phyloP scores from a whole-genome alignment of 2,329 filamentous ascomycete species.

The Exophiala bonariae region DNA sequence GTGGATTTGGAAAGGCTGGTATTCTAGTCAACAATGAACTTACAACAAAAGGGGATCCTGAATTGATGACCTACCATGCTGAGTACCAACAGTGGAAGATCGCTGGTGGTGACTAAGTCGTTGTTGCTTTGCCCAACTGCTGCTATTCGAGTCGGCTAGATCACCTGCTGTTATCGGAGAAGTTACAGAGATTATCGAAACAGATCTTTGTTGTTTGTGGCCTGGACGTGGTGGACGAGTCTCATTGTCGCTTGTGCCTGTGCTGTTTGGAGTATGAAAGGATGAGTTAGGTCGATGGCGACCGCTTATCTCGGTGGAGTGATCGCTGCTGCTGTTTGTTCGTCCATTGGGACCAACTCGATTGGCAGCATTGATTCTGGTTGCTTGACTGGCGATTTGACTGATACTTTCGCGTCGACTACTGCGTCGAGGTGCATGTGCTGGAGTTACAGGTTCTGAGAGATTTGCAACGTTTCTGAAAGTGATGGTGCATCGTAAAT shows the following conservation, averaged over 20 bases:
- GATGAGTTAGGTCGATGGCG: slow-evolving; percentile 42
- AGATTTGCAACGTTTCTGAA: slow-evolving; percentile 79
- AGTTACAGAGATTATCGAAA: slow-evolving; percentile 80
- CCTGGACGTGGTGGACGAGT: slow-evolving; percentile 33
- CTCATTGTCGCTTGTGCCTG: slow-evolving; percentile 21
- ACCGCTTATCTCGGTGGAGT: slow-evolving; percentile 10
- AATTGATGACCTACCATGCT: slow-evolving; percentile 18
- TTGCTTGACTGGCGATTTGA: slow-evolving; percentile 20
- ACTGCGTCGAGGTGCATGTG: slow-evolving; percentile 24
- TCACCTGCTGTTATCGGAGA: slow-evolving; percentile 16
- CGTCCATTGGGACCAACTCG: slow-evolving; percentile 15
- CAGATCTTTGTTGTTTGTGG: slow-evolving; percentile 71
- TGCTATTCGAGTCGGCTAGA: background rate
- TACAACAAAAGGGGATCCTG: background rate
- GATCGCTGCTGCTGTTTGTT: slow-evolving; percentile 11
- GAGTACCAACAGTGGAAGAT: slow-evolving; percentile 22
- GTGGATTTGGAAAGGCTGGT: background rate
- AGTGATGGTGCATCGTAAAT: slow-evolving; percentile 91
- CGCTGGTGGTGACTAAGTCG: slow-evolving; percentile 23
- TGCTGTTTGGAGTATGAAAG: slow-evolving; percentile 38
- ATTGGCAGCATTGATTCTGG: slow-evolving; percentile 2
- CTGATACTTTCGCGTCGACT: slow-evolving; percentile 24
- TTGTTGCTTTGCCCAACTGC: slow-evolving; percentile 18
- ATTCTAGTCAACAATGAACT: background rate
- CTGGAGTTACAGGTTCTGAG: slow-evolving; percentile 39